Conservation (phyloP, 1,284 basidiomycete species). For the Stygiomarasmius scandens region DNA sequence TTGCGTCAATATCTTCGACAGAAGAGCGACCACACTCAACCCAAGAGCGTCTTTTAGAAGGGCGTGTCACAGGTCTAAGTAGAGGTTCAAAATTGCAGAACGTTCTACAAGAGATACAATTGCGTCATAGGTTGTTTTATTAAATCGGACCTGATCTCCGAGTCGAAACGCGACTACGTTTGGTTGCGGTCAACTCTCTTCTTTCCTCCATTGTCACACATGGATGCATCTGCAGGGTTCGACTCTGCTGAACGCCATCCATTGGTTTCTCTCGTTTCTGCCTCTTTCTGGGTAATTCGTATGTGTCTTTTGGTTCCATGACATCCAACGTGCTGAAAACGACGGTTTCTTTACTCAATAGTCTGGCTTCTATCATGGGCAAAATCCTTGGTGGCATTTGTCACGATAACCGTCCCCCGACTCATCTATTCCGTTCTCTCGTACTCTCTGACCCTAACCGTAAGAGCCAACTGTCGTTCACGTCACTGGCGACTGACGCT, state of each 20-base stretch:
- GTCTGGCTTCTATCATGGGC: constrained; percentile 83
- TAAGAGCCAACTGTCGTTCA: constrained; percentile 34
- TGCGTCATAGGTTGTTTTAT: too few relatives aligned
- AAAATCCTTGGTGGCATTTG: constrained; percentile 71
- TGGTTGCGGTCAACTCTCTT: not conserved
- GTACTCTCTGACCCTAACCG: constrained; percentile 87
- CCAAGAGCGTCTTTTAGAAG: too few relatives aligned
- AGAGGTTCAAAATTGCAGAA: too few relatives aligned
- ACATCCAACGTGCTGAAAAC: constrained; percentile 3
- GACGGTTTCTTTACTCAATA: constrained; percentile 30
- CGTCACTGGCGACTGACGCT: constrained; percentile 5
- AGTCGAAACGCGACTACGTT: not conserved
- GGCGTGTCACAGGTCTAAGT: too few relatives aligned
- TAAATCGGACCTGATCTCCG: not conserved
- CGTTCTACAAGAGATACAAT: too few relatives aligned
- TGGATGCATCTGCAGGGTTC: not conserved
- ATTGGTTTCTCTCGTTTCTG: constrained; percentile 76
- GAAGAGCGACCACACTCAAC: too few relatives aligned
- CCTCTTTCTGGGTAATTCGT: constrained; percentile 84
- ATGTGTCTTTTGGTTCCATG: constrained; percentile 31
- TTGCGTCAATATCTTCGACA: too few relatives aligned
- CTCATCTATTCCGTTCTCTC: constrained; percentile 79
- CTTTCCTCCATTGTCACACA: not conserved
- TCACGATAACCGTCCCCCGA: constrained; percentile 80
- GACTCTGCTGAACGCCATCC: constrained; percentile 46